Conservation (phyloP, 441 rosid genomes). For the Gossypium gossypioides region DNA sequence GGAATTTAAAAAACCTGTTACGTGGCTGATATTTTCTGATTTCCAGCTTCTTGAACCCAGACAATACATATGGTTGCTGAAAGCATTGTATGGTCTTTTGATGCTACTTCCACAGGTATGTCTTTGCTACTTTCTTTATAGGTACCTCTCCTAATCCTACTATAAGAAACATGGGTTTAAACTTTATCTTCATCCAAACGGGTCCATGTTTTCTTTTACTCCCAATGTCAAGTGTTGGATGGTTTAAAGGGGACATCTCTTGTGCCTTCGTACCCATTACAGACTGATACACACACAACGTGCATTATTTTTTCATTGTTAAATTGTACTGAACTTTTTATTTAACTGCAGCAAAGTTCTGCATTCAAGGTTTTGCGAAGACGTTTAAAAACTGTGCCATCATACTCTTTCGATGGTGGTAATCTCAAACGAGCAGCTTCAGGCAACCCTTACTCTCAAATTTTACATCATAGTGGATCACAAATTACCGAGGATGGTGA, state of each 20-base stretch:
- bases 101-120: conserved; percentile 98
- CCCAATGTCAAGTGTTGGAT: neutral
- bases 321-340: conserved; percentile 3
- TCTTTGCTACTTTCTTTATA: neutral
- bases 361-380: conserved; percentile 84
- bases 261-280: neutral
- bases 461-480: conserved; percentile 40
- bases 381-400: conserved; percentile 82
- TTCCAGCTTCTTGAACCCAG: conserved; percentile 94
- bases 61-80: conserved; percentile 75
- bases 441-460: conserved; percentile 55
- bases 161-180: neutral
- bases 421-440: conserved; percentile 61
- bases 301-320: neutral
- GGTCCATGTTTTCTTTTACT: neutral
- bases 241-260: neutral
- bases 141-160: neutral
- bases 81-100: conserved; percentile 88
- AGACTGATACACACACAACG: neutral
- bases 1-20: neutral
- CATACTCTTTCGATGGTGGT: conserved; percentile 61
- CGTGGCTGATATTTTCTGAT: conserved; percentile 11
- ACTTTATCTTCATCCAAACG: neutral
- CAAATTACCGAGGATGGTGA: conserved; percentile 62
- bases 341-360: conserved; percentile 73